Evolutionary conservation across 768 basidiomycete genomes (phyloP).

Genomic region (Lactifluus hygrophoroides): DNA sequence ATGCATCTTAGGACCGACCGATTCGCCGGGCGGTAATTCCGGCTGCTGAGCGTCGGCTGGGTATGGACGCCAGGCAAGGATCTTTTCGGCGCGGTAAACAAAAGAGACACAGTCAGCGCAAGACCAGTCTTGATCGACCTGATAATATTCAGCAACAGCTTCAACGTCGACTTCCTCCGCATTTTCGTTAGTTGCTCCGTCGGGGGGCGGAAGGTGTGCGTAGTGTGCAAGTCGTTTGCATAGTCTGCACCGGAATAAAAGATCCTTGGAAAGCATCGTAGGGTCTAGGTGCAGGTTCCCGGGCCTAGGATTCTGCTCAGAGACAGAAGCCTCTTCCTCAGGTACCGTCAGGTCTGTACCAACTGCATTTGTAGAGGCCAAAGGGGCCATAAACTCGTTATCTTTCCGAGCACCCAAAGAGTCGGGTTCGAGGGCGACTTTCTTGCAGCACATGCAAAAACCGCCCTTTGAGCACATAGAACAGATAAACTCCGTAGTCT

Average conservation of each 20-base stretch:
- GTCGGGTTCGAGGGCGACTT: conserved; percentile 45
- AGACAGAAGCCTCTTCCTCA: background rate
- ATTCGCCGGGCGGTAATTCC: conserved; percentile 29
- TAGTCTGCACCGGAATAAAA: conserved; percentile 74
- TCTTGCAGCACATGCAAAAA: conserved; percentile 68
- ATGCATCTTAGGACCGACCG: conserved; percentile 44
- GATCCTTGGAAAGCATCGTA: conserved; percentile 26
- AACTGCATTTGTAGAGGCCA: background rate
- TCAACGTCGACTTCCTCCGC: conserved; percentile 22
- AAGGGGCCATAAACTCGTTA: background rate
- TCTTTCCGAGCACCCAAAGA: background rate
- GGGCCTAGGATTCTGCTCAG: background rate
- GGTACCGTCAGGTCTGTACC: background rate
- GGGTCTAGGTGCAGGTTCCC: background rate
- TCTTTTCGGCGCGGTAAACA: conserved; percentile 64
- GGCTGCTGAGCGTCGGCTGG: conserved; percentile 57
- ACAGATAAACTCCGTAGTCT: conserved; percentile 77
- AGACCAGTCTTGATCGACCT: conserved; percentile 45
- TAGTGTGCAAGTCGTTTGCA: conserved; percentile 86
- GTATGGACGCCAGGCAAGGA: conserved; percentile 87
- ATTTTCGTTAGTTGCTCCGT: conserved; percentile 29
- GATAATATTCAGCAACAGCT: conserved; percentile 57
- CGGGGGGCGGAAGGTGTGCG: conserved; percentile 50
- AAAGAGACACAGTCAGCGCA: conserved; percentile 77
- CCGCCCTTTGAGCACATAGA: conserved; percentile 67